Evolutionary conservation across 169 alveolate genomes (phyloP), one percentile per base, ranked within the genome.

Genomic region (Plasmodium inui): DNA sequence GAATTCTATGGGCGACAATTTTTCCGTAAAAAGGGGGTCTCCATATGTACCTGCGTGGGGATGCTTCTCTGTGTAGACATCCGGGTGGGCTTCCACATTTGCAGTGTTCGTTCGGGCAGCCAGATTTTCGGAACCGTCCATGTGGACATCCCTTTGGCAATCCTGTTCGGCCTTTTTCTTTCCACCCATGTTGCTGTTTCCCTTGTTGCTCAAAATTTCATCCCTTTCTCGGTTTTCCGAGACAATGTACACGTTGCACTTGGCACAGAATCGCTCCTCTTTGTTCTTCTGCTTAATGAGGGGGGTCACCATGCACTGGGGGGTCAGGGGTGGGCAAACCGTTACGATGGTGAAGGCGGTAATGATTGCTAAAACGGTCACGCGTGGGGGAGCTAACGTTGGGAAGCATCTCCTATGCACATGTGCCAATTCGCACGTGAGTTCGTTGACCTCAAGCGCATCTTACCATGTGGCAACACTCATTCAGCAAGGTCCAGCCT

Each of bases 401-500:
- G 61, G 61, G 26, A 0, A 12, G 22, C 22, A 50, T 50, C 22
- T 12, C 61, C 61, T 3, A 76, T 19, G 34, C 17, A 76, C 61
- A 32, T 3, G 71, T 4, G 26, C n/a, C 57, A 17, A 28, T 5
- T 28, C 39, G 70, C 46, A 57, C 30, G 26, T 53, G 0, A 37
- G 17, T 28, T 28, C 1, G 2, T 46, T 53, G 14, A 41, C 9
- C 30, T 12, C 46, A 34, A 5, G 19, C 8, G 26, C 22, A 76
- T 30, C 82, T 89, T 89, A 89, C 94, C n/a, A 89, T 73, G 37
- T 81, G 82, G 14, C 94, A 89, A 41, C 76, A 67, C 4, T 53
- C 72, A 61, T 89, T 81, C 53, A 89, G 50, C 55, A 89, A 22
- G 7, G 94, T 89, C 94, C 94, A 89, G 0, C 94, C 94, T 26